Evolutionary conservation across 1,284 basidiomycete species (phyloP).

Genomic region (Tylopilus orsonianus): DNA sequence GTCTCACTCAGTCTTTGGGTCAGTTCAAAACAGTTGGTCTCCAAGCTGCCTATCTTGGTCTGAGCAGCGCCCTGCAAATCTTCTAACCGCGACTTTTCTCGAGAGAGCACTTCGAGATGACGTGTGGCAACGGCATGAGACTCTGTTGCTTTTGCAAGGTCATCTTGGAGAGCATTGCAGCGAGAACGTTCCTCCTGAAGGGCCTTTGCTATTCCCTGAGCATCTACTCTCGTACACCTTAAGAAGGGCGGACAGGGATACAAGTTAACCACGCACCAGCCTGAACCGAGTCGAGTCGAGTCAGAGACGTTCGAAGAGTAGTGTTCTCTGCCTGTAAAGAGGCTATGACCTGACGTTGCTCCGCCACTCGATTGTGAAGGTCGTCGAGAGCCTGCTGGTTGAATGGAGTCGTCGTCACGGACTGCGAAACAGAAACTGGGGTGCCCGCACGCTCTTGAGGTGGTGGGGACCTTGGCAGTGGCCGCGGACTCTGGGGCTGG

Average conservation of each 20-base stretch:
- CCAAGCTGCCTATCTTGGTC: slow-evolving; percentile 20
- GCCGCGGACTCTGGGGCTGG: slow-evolving; percentile 8
- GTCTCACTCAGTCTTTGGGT: slow-evolving; percentile 14
- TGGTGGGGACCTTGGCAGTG: slow-evolving; percentile 20
- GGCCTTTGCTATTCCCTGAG: slow-evolving; percentile 3
- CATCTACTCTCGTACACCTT: slow-evolving; percentile 13
- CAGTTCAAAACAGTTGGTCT: slow-evolving; percentile 9
- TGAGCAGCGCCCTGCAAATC: slow-evolving; percentile 21
- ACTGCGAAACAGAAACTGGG: slow-evolving; percentile 7
- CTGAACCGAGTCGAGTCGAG: slow-evolving; percentile 13
- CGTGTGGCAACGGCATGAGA: slow-evolving; percentile 9
- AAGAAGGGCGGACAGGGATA: neutral
- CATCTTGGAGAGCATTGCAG: slow-evolving; percentile 16
- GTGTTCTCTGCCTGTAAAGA: slow-evolving; percentile 21
- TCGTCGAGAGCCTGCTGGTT: slow-evolving; percentile 14
- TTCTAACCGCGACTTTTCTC: slow-evolving; percentile 33
- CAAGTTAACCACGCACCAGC: slow-evolving; percentile 12
- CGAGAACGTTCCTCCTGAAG: slow-evolving; percentile 22
- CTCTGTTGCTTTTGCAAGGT: slow-evolving; percentile 20
- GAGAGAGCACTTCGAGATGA: slow-evolving; percentile 20
- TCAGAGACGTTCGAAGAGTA: slow-evolving; percentile 19
- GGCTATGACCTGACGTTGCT: slow-evolving; percentile 17
- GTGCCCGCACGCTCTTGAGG: slow-evolving; percentile 15
- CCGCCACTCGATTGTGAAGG: slow-evolving; percentile 17
- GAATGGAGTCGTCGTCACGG: neutral